Evolutionary conservation across 129 eudicot genomes (phyloP), one percentile per base, ranked within the genome.

Genomic region (Helianthus tuberosus): DNA sequence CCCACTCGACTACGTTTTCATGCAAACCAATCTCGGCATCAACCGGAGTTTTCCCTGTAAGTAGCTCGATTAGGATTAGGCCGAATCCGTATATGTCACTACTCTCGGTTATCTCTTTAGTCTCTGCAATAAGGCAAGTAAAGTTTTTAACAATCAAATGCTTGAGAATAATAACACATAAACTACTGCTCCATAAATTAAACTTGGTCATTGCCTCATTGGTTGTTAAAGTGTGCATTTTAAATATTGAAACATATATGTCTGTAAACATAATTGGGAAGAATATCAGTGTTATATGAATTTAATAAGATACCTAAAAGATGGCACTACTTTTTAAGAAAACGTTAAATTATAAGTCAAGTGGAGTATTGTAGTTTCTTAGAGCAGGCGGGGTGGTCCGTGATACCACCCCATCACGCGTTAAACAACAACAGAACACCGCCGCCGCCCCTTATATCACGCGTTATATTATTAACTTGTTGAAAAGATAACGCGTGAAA

Each of bases 31-130:
- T 55, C 74, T 89, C 91, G 1, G 52, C n/a, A 29, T 86, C 89
- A 11, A 32, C 79, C 1, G 86, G 82, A 35, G 68, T 75, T 81
- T 76, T 87, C 54, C 98, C 95, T 1, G 92, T 89, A 62, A 93
- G 79, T 61, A 93, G 83, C 77, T 87, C 87, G 16, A 93, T 87
- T 59, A 93, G 84, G 68, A 93, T 75, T 58, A 89, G 86, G 43
- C 98, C 98, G 15, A 84, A 88, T 54, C 86, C 88, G 53, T 85
- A 86, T 0, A 93, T 80, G 57, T 89, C 92, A 77, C 89, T 86
- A 80, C 84, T 87, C 59, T 86, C 88, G 1, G 85, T 82, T 58
- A 71, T 73, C 54, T 44, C 90, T 67, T 93, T 84, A 14, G 74
- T 79, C 75, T 89, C 96, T 92, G 94, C 84, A 81, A 52, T 63